Conservation (phyloP, 495 filamentous ascomycete species). For the Staphylotrichum longicolle region DNA sequence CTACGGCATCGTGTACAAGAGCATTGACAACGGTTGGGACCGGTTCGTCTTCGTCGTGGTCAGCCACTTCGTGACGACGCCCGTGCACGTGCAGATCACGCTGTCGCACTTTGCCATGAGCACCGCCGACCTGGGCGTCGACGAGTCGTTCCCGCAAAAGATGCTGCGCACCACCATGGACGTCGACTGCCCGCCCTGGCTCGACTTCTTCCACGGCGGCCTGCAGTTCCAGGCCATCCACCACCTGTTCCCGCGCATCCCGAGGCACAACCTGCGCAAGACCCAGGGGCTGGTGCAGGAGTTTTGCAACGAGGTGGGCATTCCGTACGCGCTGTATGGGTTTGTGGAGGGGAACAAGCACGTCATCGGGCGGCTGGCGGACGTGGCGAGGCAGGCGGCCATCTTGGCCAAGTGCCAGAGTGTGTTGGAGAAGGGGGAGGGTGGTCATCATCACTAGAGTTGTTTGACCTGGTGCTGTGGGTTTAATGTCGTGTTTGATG, state of each 20-base stretch:
- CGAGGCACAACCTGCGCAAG: conserved; percentile 83
- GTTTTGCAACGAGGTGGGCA: conserved; percentile 86
- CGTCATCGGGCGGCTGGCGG: conserved; percentile 78
- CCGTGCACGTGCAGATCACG: conserved; percentile 92
- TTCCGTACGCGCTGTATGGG: conserved; percentile 91
- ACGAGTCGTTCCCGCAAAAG: conserved; percentile 91
- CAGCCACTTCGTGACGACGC: conserved; percentile 82
- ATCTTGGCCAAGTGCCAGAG: conserved; percentile 86
- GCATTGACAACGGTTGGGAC: conserved; percentile 66
- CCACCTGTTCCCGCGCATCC: conserved; percentile 91
- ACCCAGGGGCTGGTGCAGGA: conserved; percentile 81
- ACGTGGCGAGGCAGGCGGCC: conserved; percentile 82
- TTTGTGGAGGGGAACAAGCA: conserved; percentile 91
- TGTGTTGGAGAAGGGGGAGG: conserved; percentile 42
- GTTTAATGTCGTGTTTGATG: neutral
- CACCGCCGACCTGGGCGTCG: conserved; percentile 80
- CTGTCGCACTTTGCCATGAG: conserved; percentile 97
- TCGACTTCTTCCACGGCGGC: conserved; percentile 95
- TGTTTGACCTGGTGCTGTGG: neutral
- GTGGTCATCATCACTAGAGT: conserved; percentile 25
- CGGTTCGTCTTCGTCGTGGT: conserved; percentile 77
- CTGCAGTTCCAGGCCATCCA: conserved; percentile 97
- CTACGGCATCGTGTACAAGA: conserved; percentile 76
- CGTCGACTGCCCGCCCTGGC: conserved; percentile 90
- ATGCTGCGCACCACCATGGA: conserved; percentile 99